A percentile compares a stretch with the other conserved stretches of the same genome.
Evolutionary conservation across 371 early-diverging fungal species (phyloP).

Genomic region (Coemansia sp.): DNA sequence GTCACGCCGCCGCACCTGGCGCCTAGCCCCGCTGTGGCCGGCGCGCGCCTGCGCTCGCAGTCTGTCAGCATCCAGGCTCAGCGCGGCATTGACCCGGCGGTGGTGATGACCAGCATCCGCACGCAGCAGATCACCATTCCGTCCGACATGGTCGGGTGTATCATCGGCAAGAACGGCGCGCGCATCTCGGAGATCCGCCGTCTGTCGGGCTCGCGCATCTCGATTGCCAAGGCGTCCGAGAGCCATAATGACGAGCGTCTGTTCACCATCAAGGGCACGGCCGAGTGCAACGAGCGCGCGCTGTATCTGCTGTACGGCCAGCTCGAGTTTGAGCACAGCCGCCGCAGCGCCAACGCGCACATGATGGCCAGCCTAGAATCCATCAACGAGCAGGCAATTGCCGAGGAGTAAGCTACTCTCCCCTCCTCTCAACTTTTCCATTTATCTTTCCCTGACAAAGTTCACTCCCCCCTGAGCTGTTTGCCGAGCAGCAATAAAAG

Average conservation of each 20-base stretch:
- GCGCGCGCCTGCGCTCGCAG: constrained; percentile 49
- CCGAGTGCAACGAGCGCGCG: constrained; percentile 85
- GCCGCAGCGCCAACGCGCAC: constrained; percentile 57
- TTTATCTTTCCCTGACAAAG: background rate
- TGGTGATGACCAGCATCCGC: constrained; percentile 52
- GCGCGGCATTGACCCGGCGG: constrained; percentile 43
- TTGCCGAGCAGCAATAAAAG: background rate
- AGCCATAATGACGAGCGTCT: constrained; percentile 77
- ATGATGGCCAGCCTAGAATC: constrained; percentile 48
- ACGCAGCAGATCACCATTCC: constrained; percentile 88
- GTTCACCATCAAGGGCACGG: constrained; percentile 86
- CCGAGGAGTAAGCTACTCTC: constrained; percentile 19
- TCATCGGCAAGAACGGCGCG: constrained; percentile 88
- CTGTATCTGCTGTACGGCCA: constrained; percentile 83
- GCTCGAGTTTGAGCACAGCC: constrained; percentile 83
- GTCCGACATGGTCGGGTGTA: constrained; percentile 89
- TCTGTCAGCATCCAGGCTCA: constrained; percentile 48
- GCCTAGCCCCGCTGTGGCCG: constrained; percentile 19
- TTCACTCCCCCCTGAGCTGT: background rate
- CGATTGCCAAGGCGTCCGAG: constrained; percentile 77
- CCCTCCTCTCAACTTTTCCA: background rate
- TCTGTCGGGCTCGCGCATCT: constrained; percentile 80
- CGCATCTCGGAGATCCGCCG: constrained; percentile 91
- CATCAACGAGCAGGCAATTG: constrained; percentile 45
- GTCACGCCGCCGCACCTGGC: constrained; percentile 29